Evolutionary conservation across 495 filamentous ascomycete genomes (phyloP).

Genomic region (Podospora tetraspora): DNA sequence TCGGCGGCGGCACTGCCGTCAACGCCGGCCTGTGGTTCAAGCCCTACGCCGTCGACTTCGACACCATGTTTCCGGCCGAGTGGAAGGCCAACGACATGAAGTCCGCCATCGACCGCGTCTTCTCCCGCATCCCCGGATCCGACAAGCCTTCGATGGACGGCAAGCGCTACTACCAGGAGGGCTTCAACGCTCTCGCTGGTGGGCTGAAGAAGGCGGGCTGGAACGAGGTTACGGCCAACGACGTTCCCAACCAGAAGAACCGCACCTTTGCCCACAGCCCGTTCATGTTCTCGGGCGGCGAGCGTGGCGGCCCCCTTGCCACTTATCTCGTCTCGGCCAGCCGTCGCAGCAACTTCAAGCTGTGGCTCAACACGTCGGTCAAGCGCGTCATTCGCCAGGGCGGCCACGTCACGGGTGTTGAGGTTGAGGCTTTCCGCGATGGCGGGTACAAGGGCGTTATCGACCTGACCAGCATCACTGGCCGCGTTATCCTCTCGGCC

Average conservation of each 20-base stretch:
- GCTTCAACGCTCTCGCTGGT: slow-evolving; percentile 53
- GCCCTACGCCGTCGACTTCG: slow-evolving; percentile 56
- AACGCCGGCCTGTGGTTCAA: slow-evolving; percentile 56
- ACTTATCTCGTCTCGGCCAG: slow-evolving; percentile 66
- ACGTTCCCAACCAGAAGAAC: slow-evolving; percentile 59
- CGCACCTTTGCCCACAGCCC: slow-evolving; percentile 59
- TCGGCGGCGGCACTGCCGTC: slow-evolving; percentile 55
- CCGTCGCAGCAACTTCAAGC: slow-evolving; percentile 57
- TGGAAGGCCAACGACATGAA: slow-evolving; percentile 64
- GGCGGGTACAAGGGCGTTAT: slow-evolving; percentile 56
- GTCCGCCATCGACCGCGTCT: slow-evolving; percentile 54
- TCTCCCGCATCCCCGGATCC: slow-evolving; percentile 65
- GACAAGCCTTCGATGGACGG: slow-evolving; percentile 63
- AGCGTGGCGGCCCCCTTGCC: slow-evolving; percentile 66
- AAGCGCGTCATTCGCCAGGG: slow-evolving; percentile 59
- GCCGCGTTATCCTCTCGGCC: slow-evolving; percentile 63
- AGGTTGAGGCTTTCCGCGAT: slow-evolving; percentile 52
- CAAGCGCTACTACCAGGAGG: slow-evolving; percentile 61
- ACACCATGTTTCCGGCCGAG: slow-evolving; percentile 65
- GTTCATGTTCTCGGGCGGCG: slow-evolving; percentile 62
- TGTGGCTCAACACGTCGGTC: slow-evolving; percentile 61
- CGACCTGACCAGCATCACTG: slow-evolving; percentile 52
- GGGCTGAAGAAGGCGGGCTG: slow-evolving; percentile 56
- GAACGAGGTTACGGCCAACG: slow-evolving; percentile 56
- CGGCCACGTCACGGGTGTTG: slow-evolving; percentile 59